phyloP scores from a whole-genome alignment of 176 grass and related monocot genomes.

The Oryza coarctata region DNA sequence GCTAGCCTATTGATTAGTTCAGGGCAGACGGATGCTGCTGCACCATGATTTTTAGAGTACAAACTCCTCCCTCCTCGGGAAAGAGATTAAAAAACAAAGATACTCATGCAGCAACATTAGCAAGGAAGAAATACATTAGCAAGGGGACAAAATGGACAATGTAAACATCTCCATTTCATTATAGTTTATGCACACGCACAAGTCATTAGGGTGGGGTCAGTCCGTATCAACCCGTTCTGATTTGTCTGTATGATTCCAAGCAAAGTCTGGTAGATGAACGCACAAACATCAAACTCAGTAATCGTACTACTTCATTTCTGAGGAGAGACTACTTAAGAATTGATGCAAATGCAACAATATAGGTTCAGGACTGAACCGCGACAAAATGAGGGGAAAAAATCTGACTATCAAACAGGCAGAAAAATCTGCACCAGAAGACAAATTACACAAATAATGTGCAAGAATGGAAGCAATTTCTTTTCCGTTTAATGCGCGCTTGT shows the following conservation, averaged over 20 bases:
- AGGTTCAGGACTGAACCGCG: not conserved
- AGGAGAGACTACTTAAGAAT: not conserved
- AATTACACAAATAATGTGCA: not conserved
- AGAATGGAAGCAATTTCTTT: not conserved
- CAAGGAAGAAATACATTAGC: slow-evolving; percentile 30
- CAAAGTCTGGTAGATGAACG: slow-evolving; percentile 1
- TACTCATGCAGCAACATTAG: slow-evolving; percentile 45
- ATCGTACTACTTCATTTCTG: not conserved
- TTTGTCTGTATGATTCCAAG: slow-evolving; percentile 19
- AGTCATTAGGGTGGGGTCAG: not conserved
- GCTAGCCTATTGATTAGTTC: slow-evolving; percentile 7
- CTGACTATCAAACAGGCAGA: not conserved
- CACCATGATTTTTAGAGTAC: slow-evolving; percentile 21
- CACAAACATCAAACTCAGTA: slow-evolving; percentile 16
- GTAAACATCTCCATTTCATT: not conserved
- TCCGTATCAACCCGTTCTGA: not conserved
- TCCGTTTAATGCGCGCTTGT: not conserved
- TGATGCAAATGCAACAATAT: not conserved
- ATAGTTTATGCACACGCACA: not conserved
- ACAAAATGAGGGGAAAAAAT: not conserved
- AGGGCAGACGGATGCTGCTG: not conserved
- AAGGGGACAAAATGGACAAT: slow-evolving; percentile 31
- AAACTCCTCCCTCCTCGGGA: not conserved
- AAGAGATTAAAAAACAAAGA: slow-evolving; percentile 44
- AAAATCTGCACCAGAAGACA: not conserved